These are phyloP conservation scores for Dryadomyces sulphureus DNA, from an alignment of 2,329 filamentous ascomycete genomes.

Conservation along the genomic window DNA sequence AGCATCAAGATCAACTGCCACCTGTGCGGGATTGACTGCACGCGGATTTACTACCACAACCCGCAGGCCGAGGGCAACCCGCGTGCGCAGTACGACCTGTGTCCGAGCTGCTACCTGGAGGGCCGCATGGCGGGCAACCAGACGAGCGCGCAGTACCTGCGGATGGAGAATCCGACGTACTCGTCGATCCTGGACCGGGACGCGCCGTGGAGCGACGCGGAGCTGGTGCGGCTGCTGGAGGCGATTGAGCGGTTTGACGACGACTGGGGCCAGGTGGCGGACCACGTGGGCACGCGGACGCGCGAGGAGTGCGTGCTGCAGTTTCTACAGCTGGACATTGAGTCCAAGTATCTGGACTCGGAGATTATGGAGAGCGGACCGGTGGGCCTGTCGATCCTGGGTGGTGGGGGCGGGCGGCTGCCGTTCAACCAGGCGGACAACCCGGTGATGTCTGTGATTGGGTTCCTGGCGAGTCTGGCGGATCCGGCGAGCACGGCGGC, in stretches of 20 bases:
- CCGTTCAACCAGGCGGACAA: slow-evolving; percentile 91
- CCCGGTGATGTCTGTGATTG: slow-evolving; percentile 89
- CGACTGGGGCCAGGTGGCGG: slow-evolving; percentile 86
- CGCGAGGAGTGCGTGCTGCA: slow-evolving; percentile 94
- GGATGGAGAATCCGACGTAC: slow-evolving; percentile 79
- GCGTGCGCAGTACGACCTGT: slow-evolving; percentile 72
- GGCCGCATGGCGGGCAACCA: slow-evolving; percentile 70
- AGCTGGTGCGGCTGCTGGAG: slow-evolving; percentile 79
- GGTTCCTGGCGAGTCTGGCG: slow-evolving; percentile 81
- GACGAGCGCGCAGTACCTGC: slow-evolving; percentile 66
- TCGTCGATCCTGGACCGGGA: slow-evolving; percentile 67
- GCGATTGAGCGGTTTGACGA: slow-evolving; percentile 87
- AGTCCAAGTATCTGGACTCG: slow-evolving; percentile 88
- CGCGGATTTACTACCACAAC: slow-evolving; percentile 45
- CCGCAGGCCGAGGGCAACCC: slow-evolving; percentile 41
- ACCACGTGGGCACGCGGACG: slow-evolving; percentile 81
- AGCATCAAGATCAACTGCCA: slow-evolving; percentile 67
- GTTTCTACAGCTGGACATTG: slow-evolving; percentile 91
- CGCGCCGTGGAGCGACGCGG: slow-evolving; percentile 79
- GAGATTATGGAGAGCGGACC: slow-evolving; percentile 41
- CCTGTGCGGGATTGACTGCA: slow-evolving; percentile 84
- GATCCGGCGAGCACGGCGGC: slow-evolving; percentile 84
- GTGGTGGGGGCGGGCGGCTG: slow-evolving; percentile 61
- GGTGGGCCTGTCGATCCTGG: slow-evolving; percentile 49
- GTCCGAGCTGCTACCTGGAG: slow-evolving; percentile 80